phyloP scores from a whole-genome alignment of 495 filamentous ascomycete genomes.

The Poronia punctata region DNA sequence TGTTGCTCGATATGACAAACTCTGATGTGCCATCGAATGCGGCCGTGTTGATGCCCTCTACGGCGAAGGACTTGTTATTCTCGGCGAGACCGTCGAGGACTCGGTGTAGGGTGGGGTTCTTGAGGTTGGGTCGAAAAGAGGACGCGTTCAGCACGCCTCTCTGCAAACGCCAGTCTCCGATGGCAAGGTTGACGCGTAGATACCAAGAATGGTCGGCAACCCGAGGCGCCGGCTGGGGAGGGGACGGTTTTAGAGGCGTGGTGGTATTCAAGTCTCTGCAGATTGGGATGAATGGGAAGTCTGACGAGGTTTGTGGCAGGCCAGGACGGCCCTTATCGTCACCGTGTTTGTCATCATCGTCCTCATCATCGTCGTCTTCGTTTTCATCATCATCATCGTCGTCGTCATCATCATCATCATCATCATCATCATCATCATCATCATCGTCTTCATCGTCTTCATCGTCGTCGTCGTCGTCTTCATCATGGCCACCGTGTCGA shows the following conservation, averaged over 20 bases:
- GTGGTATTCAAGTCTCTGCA: slow-evolving; percentile 40
- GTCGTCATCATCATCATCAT: too few relatives aligned
- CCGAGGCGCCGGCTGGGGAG: slow-evolving; percentile 31
- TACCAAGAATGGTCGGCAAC: slow-evolving; percentile 39
- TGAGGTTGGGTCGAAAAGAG: slow-evolving; percentile 42
- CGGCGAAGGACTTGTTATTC: slow-evolving; percentile 40
- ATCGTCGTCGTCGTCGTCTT: slow-evolving; percentile 26
- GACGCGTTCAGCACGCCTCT: slow-evolving; percentile 50
- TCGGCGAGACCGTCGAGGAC: slow-evolving; percentile 41
- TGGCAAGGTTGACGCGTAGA: slow-evolving; percentile 47
- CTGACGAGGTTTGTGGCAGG: slow-evolving; percentile 30
- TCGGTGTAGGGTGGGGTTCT: slow-evolving; percentile 36
- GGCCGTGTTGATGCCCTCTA: slow-evolving; percentile 42
- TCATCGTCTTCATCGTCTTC: slow-evolving; percentile 16
- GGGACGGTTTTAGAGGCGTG: slow-evolving; percentile 31
- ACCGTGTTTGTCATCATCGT: slow-evolving; percentile 12
- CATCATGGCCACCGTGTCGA: slow-evolving; percentile 21
- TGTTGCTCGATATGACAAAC: slow-evolving; percentile 33
- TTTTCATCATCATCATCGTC: slow-evolving; percentile 27
- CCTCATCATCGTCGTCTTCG: slow-evolving; percentile 21
- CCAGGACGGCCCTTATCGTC: slow-evolving; percentile 7
- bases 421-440: neutral
- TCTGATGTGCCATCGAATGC: slow-evolving; percentile 43
- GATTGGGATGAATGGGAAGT: slow-evolving; percentile 24
- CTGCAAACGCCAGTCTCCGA: slow-evolving; percentile 46